Percentiles rank a stretch among this genome's conserved stretches.
These are phyloP conservation scores for Cryptococcus sp. DNA, from an alignment of 1,284 basidiomycete species.

Conservation along the genomic window DNA sequence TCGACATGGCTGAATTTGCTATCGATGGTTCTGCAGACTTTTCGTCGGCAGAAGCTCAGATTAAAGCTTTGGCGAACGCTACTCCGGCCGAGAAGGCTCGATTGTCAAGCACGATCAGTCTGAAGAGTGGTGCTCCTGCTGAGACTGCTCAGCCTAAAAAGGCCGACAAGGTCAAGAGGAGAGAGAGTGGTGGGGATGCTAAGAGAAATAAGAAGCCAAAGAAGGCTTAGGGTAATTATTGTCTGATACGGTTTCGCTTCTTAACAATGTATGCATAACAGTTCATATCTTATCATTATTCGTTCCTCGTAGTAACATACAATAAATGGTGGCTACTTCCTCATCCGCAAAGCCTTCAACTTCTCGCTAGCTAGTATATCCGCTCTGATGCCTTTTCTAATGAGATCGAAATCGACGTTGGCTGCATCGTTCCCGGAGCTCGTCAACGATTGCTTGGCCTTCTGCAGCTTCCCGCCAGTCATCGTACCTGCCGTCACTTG, in stretches of 20 bases:
- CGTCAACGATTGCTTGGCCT: neutral
- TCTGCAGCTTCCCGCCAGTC: neutral
- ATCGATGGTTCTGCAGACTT: constrained; percentile 72
- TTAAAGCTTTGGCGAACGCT: constrained; percentile 53
- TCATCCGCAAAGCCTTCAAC: neutral
- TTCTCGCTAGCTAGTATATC: neutral
- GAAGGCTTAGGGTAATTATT: neutral
- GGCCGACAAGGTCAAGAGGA: constrained; percentile 54
- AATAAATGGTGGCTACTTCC: neutral
- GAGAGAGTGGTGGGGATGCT: constrained; percentile 49
- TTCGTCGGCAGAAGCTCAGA: constrained; percentile 66
- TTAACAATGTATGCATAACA: neutral
- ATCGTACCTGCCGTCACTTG: neutral
- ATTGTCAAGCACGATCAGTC: constrained; percentile 66
- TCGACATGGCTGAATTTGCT: constrained; percentile 81
- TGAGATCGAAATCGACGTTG: neutral
- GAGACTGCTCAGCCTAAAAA: constrained; percentile 56
- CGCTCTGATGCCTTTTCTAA: neutral
- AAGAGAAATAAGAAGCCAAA: constrained; percentile 32
- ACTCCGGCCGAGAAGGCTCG: constrained; percentile 46
- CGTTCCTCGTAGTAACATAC: too few relatives aligned
- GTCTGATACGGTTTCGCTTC: neutral
- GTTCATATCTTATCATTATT: neutral
- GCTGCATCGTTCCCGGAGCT: neutral
- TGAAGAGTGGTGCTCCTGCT: constrained; percentile 55